phyloP scores from a whole-genome alignment of 208 protist genomes.

The Leishmania lainsoni region DNA sequence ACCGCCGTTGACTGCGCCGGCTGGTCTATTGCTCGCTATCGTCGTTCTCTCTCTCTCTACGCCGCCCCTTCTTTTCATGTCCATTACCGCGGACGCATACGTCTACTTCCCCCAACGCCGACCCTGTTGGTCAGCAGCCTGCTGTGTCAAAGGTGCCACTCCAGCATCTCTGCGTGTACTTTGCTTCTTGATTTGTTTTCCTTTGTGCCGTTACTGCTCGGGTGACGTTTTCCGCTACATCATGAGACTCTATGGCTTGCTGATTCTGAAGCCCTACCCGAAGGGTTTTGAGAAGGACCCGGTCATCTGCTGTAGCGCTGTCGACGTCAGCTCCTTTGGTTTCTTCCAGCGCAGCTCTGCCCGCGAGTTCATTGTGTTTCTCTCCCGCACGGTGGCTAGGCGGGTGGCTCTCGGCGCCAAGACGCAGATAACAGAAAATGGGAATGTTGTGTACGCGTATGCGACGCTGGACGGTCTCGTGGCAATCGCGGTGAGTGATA shows the following conservation, averaged over 20 bases:
- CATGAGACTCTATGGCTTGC: constrained; percentile 82
- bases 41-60: neutral
- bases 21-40: neutral
- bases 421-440: constrained; percentile 85
- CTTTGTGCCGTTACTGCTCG: neutral
- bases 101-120: neutral
- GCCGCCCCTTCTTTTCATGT: neutral
- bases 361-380: constrained; percentile 87
- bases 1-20: neutral
- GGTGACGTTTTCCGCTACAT: neutral
- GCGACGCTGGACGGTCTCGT: constrained; percentile 78
- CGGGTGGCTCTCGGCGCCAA: constrained; percentile 65
- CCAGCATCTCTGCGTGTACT: neutral
- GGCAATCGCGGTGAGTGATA: constrained; percentile 79
- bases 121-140: neutral
- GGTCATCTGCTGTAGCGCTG: constrained; percentile 75
- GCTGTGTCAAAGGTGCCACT: neutral
- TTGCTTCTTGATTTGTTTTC: neutral
- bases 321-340: constrained; percentile 88
- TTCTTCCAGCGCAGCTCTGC: constrained; percentile 88
- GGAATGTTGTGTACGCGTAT: constrained; percentile 77
- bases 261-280: constrained; percentile 65
- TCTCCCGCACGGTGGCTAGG: constrained; percentile 83
- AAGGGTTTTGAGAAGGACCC: constrained; percentile 63
- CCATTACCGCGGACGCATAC: neutral